These are phyloP conservation scores for Sordariomycetes sp. DNA, from an alignment of 2,329 filamentous ascomycete species.

Conservation along the genomic window DNA sequence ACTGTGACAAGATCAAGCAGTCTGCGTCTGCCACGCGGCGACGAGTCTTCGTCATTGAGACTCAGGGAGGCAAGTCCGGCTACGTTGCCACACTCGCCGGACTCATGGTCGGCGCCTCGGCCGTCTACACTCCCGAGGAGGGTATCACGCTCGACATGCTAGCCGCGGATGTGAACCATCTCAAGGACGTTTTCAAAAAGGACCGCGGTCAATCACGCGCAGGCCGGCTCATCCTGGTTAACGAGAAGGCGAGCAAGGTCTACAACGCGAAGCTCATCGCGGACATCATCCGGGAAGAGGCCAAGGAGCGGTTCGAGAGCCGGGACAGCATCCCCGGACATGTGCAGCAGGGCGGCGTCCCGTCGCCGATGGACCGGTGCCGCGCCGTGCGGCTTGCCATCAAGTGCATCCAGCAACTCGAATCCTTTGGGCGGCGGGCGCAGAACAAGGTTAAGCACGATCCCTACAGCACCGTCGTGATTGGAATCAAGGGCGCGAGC, in stretches of 20 bases:
- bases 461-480: conserved; percentile 65
- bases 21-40: conserved; percentile 88
- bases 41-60: conserved; percentile 95
- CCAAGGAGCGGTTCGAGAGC: conserved; percentile 83
- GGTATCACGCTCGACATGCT: conserved; percentile 92
- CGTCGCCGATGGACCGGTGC: conserved; percentile 92
- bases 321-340: conserved; percentile 87
- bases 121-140: conserved; percentile 95
- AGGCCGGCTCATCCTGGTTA: conserved; percentile 90
- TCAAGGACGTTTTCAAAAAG: conserved; percentile 73
- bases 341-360: conserved; percentile 87
- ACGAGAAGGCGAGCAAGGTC: conserved; percentile 83
- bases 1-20: conserved; percentile 96
- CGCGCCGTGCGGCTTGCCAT: conserved; percentile 86
- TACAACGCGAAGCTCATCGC: conserved; percentile 92
- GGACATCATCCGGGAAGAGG: conserved; percentile 90
- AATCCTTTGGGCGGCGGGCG: conserved; percentile 58
- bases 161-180: conserved; percentile 75
- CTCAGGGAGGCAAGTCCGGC: conserved; percentile 87
- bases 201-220: conserved; percentile 84
- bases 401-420: conserved; percentile 87
- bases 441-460: conserved; percentile 62
- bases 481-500: conserved; percentile 83
- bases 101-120: conserved; percentile 80
- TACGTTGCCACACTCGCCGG: conserved; percentile 89